phyloP scores from a whole-genome alignment of 225 moss, liverwort and hornwort genomes.

The Physcomitrellopsis africana region DNA sequence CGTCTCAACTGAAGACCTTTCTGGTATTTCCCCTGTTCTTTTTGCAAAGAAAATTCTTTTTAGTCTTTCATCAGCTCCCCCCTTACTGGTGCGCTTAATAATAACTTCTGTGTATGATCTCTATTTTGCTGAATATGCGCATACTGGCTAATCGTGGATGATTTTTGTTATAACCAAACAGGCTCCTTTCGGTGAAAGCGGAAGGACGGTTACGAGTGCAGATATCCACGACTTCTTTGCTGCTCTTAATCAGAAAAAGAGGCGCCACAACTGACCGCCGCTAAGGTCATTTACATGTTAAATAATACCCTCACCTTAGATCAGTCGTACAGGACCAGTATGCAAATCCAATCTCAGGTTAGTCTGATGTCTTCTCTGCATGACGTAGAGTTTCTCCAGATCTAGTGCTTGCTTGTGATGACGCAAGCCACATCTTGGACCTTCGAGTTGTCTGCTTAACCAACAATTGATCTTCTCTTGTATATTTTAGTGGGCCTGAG shows the following conservation, averaged over 20 bases:
- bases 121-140: not conserved
- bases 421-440: constrained; percentile 7
- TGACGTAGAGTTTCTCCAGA: not conserved
- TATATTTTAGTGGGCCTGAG: constrained; percentile 13
- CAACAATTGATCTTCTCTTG: constrained; percentile 24
- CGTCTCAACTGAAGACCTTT: constrained; percentile 66
- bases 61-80: not conserved
- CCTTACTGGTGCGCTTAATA: not conserved
- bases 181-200: constrained; percentile 72
- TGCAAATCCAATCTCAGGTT: constrained; percentile 9
- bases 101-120: constrained; percentile 4
- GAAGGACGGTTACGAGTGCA: constrained; percentile 76
- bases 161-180: constrained; percentile 29
- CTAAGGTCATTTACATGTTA: not conserved
- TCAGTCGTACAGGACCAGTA: not conserved
- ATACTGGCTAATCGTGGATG: constrained; percentile 21
- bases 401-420: not conserved
- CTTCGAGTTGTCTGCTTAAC: not conserved
- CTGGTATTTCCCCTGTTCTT: constrained; percentile 42
- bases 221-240: constrained; percentile 90
- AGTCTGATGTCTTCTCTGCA: constrained; percentile 9
- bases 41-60: not conserved
- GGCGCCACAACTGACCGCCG: constrained; percentile 48
- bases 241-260: constrained; percentile 72
- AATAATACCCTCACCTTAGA: constrained; percentile 6